A percentile compares a stretch with the other conserved stretches of the same genome.
Conservation (phyloP, 2,329 filamentous ascomycete genomes). For the Parafenestella ontariensis region DNA sequence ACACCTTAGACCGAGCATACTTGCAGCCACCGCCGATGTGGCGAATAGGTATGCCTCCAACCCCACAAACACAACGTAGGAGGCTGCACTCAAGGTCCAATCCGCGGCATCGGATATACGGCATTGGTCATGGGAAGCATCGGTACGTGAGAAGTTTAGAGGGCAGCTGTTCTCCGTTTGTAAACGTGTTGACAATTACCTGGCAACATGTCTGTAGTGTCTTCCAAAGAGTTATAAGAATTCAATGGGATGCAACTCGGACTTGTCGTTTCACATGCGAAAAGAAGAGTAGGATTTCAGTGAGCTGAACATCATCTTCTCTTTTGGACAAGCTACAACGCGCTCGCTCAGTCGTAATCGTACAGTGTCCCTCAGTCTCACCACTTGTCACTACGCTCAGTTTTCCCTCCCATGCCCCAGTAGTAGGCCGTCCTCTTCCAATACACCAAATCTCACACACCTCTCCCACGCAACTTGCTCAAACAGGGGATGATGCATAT, state of each 20-base stretch:
- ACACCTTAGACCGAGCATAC: background rate
- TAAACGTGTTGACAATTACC: background rate
- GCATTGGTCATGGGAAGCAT: background rate
- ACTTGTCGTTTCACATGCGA: background rate
- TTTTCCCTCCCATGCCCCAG: slow-evolving; percentile 7
- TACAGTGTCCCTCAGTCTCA: too few relatives aligned
- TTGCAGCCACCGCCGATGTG: background rate
- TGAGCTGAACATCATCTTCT: background rate
- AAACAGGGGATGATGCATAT: slow-evolving; percentile 20
- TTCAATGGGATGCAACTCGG: background rate
- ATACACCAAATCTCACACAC: slow-evolving; percentile 1
- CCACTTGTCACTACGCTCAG: too few relatives aligned
- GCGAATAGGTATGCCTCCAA: background rate
- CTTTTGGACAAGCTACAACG: background rate
- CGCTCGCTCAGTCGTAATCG: too few relatives aligned
- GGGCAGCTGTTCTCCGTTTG: background rate
- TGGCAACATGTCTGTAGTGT: background rate
- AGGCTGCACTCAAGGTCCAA: slow-evolving; percentile 3
- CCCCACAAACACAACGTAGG: slow-evolving; percentile 7
- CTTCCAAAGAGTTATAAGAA: background rate
- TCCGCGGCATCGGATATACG: background rate
- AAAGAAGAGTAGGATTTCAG: background rate
- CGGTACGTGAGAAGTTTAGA: background rate
- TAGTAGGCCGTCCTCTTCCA: slow-evolving; percentile 1
- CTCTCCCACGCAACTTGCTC: slow-evolving; percentile 36